phyloP scores from a whole-genome alignment of 2,329 filamentous ascomycete species.

The Pseudocercospora cruenta region DNA sequence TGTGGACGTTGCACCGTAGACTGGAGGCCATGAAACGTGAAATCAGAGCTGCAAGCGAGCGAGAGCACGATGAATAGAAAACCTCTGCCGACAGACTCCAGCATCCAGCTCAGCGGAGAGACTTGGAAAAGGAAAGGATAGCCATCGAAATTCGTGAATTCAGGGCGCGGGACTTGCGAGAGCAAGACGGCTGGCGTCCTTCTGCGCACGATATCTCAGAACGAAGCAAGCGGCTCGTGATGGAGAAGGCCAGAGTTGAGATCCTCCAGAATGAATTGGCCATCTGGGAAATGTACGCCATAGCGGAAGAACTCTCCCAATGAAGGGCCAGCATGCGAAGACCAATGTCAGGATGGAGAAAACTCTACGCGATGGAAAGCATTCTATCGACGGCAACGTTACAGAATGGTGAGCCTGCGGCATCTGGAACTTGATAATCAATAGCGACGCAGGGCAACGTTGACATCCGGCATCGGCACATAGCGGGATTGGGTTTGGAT shows the following conservation, averaged over 20 bases:
- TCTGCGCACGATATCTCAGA: background rate
- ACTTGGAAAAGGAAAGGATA: background rate
- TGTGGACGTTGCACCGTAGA: conserved; percentile 58
- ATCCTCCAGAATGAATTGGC: background rate
- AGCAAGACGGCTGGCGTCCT: background rate
- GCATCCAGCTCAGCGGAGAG: background rate
- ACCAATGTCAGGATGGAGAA: background rate
- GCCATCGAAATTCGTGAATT: background rate
- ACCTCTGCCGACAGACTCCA: background rate
- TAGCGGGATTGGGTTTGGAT: background rate
- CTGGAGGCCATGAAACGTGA: conserved; percentile 62
- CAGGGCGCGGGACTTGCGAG: background rate
- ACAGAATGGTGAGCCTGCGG: background rate
- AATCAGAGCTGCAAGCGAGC: conserved; percentile 48
- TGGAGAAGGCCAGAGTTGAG: background rate
- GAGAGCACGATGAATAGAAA: conserved; percentile 24
- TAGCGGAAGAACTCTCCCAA: background rate
- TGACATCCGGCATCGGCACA: conserved; percentile 1
- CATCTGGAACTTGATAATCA: conserved; percentile 11
- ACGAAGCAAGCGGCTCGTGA: background rate
- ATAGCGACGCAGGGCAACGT: background rate
- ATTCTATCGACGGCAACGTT: background rate
- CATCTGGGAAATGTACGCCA: background rate
- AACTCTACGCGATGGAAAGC: background rate
- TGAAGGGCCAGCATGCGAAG: background rate